A percentile compares a stretch with the other conserved stretches of the same genome.
phyloP scores from a whole-genome alignment of 1,284 basidiomycete genomes.

The Boletellus sp. region DNA sequence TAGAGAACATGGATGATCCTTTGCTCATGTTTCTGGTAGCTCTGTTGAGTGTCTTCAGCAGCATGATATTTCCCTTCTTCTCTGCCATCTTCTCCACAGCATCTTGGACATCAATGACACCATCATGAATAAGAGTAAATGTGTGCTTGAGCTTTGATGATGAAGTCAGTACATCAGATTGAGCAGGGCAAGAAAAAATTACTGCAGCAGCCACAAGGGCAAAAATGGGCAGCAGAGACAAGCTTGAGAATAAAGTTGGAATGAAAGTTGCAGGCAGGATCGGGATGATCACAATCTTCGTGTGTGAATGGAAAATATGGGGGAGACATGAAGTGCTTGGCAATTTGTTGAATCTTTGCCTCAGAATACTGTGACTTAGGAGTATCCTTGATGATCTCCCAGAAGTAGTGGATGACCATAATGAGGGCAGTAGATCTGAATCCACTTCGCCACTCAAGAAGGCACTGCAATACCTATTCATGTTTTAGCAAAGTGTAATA shows the following conservation, averaged over 20 bases:
- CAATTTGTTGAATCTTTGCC: not conserved
- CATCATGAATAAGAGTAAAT: constrained; percentile 9
- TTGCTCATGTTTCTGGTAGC: constrained; percentile 11
- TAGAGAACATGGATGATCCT: constrained; percentile 4
- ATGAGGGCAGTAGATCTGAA: constrained; percentile 8
- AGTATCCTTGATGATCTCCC: not conserved
- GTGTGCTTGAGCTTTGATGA: constrained; percentile 8
- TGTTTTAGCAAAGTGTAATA: not conserved
- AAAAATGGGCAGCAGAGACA: constrained; percentile 8
- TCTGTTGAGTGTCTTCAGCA: constrained; percentile 14
- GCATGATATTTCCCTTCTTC: constrained; percentile 10
- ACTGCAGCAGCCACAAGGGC: constrained; percentile 4
- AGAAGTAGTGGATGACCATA: constrained; percentile 7
- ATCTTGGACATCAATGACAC: constrained; percentile 5
- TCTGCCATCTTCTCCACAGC: constrained; percentile 9
- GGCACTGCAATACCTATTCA: constrained; percentile 5
- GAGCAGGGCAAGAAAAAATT: not conserved
- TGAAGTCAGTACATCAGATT: not conserved
- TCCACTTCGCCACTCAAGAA: constrained; percentile 9
- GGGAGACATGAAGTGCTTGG: not conserved
- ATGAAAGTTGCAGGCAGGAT: not conserved
- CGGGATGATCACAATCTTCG: constrained; percentile 8
- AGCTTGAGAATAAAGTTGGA: constrained; percentile 12
- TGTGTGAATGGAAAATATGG: constrained; percentile 6
- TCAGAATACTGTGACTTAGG: not conserved